A percentile compares a stretch with the other conserved stretches of the same genome.
These are phyloP conservation scores for Kwoniella sp. DNA, from an alignment of 768 basidiomycete genomes.

Conservation along the genomic window DNA sequence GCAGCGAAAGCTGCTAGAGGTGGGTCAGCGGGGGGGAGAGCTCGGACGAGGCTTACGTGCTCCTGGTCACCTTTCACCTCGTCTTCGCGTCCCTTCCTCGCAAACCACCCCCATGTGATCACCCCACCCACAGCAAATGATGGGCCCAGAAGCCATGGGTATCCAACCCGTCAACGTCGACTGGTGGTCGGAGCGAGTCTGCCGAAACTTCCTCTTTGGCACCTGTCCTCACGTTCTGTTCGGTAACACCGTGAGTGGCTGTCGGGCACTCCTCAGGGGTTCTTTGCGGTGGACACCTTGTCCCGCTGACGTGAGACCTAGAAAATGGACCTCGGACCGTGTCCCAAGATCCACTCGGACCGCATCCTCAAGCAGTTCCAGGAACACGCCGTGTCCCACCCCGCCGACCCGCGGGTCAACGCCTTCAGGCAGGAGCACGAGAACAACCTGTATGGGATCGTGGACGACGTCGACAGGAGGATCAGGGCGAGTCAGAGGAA, in stretches of 20 bases:
- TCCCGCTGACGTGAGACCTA: constrained; percentile 43
- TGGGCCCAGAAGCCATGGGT: constrained; percentile 99
- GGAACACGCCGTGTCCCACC: constrained; percentile 68
- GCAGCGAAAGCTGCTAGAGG: constrained; percentile 86
- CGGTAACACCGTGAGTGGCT: constrained; percentile 79
- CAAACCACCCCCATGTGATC: not conserved
- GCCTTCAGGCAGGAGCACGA: constrained; percentile 95
- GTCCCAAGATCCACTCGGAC: constrained; percentile 93
- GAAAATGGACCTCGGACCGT: constrained; percentile 99
- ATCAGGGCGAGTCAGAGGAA: constrained; percentile 89
- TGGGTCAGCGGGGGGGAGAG: constrained; percentile 32
- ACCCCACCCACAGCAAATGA: constrained; percentile 75
- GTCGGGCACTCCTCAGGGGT: not conserved
- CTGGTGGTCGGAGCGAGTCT: constrained; percentile 95
- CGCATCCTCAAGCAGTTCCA: constrained; percentile 85
- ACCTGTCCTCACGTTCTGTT: constrained; percentile 98
- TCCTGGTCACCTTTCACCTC: constrained; percentile 54
- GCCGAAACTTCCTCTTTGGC: constrained; percentile 94
- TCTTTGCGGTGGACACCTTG: not conserved
- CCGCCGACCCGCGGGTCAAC: constrained; percentile 73
- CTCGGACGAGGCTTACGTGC: not conserved
- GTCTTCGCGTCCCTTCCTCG: constrained; percentile 65
- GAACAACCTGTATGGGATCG: constrained; percentile 87
- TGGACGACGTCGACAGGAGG: constrained; percentile 96
- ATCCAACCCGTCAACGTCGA: constrained; percentile 82